phyloP scores from a whole-genome alignment of 371 early-diverging fungal genomes.

The Mucor plumbeus region DNA sequence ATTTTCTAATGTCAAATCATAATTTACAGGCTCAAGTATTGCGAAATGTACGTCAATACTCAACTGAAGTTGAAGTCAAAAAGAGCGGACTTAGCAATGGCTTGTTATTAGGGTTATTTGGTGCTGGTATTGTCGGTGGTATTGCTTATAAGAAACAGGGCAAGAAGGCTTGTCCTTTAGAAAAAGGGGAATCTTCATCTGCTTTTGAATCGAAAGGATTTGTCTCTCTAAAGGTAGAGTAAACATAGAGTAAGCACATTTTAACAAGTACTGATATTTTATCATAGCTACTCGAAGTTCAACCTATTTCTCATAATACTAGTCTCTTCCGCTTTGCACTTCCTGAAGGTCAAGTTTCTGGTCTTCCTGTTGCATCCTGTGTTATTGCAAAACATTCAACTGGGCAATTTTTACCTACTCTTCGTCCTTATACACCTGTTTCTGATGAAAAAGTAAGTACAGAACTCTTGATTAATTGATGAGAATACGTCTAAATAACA shows the following conservation, averaged over 20 bases:
- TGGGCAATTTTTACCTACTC: constrained; percentile 63
- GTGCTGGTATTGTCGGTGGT: constrained; percentile 49
- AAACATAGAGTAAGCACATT: neutral
- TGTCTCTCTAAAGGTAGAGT: constrained; percentile 63
- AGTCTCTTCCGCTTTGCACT: constrained; percentile 81
- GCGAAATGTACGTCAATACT: constrained; percentile 30
- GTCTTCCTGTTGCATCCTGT: constrained; percentile 82
- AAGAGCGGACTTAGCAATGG: constrained; percentile 43
- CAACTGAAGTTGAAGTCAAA: constrained; percentile 25
- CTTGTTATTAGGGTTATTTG: constrained; percentile 40
- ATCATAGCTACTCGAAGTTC: constrained; percentile 26
- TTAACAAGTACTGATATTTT: neutral
- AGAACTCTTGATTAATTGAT: neutral
- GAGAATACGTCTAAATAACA: neutral
- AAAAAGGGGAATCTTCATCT: constrained; percentile 19
- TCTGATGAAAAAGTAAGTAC: constrained; percentile 61
- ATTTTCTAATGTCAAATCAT: neutral
- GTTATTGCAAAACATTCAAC: constrained; percentile 65
- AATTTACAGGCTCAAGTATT: constrained; percentile 9
- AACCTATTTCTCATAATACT: constrained; percentile 80
- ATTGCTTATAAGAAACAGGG: constrained; percentile 39
- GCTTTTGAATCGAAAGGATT: constrained; percentile 74
- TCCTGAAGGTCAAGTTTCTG: constrained; percentile 68
- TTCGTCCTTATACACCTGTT: constrained; percentile 94
- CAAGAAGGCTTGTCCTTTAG: constrained; percentile 32